These are phyloP conservation scores for Pythium insidiosum DNA, from an alignment of 352 stramenopile genomes.

Conservation along the genomic window DNA sequence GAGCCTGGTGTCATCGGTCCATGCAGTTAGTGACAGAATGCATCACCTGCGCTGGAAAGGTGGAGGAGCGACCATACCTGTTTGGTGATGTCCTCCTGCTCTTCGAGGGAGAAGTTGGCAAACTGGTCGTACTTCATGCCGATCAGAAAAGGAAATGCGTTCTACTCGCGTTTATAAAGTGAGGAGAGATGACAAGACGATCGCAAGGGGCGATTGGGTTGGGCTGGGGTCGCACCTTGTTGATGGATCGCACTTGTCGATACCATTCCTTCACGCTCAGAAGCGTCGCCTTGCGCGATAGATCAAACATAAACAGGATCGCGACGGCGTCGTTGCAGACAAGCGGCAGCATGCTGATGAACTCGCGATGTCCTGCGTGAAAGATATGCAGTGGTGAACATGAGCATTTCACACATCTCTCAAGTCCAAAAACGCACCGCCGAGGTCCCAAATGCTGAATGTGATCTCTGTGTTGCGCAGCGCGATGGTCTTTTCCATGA, in stretches of 20 bases:
- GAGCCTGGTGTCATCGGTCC: no score
- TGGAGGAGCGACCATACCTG: slow-evolving; percentile 31
- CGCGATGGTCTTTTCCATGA: slow-evolving; percentile 95
- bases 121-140: slow-evolving; percentile 95
- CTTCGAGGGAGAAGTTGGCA: slow-evolving; percentile 82
- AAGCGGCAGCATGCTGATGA: slow-evolving; percentile 92
- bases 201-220: no score
- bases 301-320: slow-evolving; percentile 95
- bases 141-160: slow-evolving; percentile 90
- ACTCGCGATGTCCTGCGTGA: slow-evolving; percentile 77
- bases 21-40: background rate
- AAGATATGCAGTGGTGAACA: background rate
- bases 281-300: slow-evolving; percentile 88
- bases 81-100: slow-evolving; percentile 93
- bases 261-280: slow-evolving; percentile 93
- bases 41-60: background rate
- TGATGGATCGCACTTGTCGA: slow-evolving; percentile 84
- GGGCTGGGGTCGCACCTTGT: slow-evolving; percentile 85
- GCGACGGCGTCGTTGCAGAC: slow-evolving; percentile 93
- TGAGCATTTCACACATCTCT: no score
- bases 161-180: no score
- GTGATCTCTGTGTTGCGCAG: slow-evolving; percentile 93
- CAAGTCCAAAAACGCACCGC: slow-evolving; percentile 26
- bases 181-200: no score
- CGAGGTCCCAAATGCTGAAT: slow-evolving; percentile 94